Conservation (phyloP, 1,139 yeast genomes). For the Hemisphaericaspora subhashii region DNA sequence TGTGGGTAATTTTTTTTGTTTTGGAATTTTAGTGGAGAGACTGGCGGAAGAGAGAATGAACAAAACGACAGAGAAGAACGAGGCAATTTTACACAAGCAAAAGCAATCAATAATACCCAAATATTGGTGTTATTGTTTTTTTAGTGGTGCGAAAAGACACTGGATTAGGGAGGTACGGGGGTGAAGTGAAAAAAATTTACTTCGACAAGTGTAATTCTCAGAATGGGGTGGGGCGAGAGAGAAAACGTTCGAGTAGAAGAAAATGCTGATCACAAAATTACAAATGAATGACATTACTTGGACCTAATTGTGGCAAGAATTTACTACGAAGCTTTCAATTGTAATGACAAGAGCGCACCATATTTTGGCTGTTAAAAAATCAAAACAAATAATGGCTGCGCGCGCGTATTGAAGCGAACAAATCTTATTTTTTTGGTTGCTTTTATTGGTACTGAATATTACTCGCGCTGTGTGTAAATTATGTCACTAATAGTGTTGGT, state of each 20-base stretch:
- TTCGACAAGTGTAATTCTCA: background rate
- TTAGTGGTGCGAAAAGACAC: background rate
- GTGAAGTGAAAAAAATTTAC: background rate
- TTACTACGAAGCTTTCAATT: no score
- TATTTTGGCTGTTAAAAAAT: background rate
- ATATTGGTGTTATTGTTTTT: constrained; percentile 1
- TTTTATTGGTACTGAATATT: constrained; percentile 2
- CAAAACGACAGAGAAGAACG: background rate
- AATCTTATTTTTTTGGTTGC: constrained; percentile 1
- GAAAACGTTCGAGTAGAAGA: background rate
- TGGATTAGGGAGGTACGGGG: background rate
- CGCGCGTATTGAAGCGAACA: background rate
- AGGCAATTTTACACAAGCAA: background rate
- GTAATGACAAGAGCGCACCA: background rate
- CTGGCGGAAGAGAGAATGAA: background rate
- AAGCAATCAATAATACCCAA: background rate
- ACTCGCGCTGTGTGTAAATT: constrained; percentile 4
- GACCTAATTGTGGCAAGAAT: no score
- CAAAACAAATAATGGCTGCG: background rate
- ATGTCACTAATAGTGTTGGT: background rate
- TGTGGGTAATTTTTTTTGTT: background rate
- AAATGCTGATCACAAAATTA: background rate
- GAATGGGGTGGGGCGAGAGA: background rate
- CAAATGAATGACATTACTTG: background rate
- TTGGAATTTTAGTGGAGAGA: background rate